Base-by-base conservation (phyloP, 2,329 filamentous ascomycete species). In the Tolypocladium guangdongense region DNA sequence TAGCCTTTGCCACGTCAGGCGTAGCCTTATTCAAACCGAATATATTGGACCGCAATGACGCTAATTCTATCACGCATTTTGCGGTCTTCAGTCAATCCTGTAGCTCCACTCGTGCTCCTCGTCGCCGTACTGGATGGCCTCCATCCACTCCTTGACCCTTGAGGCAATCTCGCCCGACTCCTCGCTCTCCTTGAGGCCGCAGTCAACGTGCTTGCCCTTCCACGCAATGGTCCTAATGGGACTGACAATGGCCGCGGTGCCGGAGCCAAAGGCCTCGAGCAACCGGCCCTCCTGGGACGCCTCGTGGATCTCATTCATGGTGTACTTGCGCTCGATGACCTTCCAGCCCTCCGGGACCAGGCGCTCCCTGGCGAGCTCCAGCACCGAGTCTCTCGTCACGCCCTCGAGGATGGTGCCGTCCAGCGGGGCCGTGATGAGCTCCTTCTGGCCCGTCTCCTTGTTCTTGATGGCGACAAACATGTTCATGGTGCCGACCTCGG, bases 401-500 rank as follows among this genome's bases (percentile, higher is more conserved):
- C 93, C 93, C 72, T 95, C 90, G 47, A 99, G 80, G 60, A 99
- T 99, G 33, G 92, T 99, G 50, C 93, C 93, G 68, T 99, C 93
- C 16, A 99, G 80, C 27, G 93, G 93, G 38, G 92, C 90, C n/a
- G 93, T 99, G 63, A 96, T 70, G 52, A 99, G 81, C 76, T 96
- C 91, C 66, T 91, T 92, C 74, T 91, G 81, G 8, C 92, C 93
- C 14, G 90, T 93, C 69, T 88, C 79, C 78, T 88, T 88, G 76
- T 95, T 84, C 74, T 83, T 84, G 62, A 97, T 73, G 43, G 87
- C 91, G 35, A 87, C 86, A 65, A 97, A 99, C 68, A 99, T 84
- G 74, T 99, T 99, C 93, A 99, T 99, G 54, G 93, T 97, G 64
- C 93, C 93, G 54, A 96, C 93, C 73, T 99, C 93, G 48, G 93